Evolutionary conservation across 2,329 filamentous ascomycete genomes (phyloP), one percentile per base, ranked within the genome.

Genomic region (Phyllosticta capitalensis): DNA sequence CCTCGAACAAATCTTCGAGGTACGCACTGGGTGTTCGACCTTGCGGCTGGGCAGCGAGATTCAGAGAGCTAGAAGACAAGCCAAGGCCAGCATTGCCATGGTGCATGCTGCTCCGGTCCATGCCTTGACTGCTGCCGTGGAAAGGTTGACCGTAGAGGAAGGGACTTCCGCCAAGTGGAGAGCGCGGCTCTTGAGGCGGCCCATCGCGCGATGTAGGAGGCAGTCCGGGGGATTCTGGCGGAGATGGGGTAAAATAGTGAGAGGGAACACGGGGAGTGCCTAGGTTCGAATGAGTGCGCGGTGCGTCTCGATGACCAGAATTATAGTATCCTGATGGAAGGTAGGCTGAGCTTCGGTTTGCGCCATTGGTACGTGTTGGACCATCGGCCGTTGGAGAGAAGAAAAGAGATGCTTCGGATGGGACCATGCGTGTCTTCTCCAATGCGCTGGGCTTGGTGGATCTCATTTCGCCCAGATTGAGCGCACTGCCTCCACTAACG

Each of bases 271-370:
- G 58, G 12, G 56, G 56, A 21, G 54, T 59, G 14, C 58, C 58
- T 5, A 54, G 49, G 22, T 2, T 48, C 17, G 45, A 49, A 9
- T 52, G 33, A 10, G 56, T 58, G 19, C 52, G 58, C n/a, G 52
- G 38, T 9, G 51, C 45, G 19, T 53, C 77, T 9, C 78, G 80
- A 30, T 79, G 80, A 21, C 87, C 83, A 5, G 89, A 82, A 30
- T 90, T 87, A 69, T 97, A 97, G 76, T 95, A 96, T 1, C 92
- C 92, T 2, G 92, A 87, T 17, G 92, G 92, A 20, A 96, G 80
- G 70, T 92, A 95, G n/a, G 80, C 79, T 1, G 90, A 95, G 61
- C 83, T 84, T 57, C 92, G 86, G 64, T 82, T 82, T 52, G 75
- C 76, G 33, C 60, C 59, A 10, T 56, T 30, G 20, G 50, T 53